Conservation (phyloP, 2,329 filamentous ascomycete species). For the Penicillium sp. region DNA sequence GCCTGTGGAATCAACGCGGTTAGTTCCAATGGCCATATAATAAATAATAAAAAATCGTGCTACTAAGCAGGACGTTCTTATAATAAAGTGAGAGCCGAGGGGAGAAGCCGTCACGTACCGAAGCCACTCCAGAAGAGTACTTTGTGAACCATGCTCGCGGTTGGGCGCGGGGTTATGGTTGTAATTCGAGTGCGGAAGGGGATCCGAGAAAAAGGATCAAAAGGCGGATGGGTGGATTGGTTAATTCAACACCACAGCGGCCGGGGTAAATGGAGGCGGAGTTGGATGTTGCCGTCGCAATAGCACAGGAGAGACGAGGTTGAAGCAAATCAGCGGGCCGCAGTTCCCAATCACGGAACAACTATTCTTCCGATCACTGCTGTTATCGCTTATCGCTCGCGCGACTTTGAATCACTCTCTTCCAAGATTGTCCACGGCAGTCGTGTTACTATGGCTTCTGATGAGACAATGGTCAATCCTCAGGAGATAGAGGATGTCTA, state of each 20-base stretch:
- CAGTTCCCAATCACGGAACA: constrained; percentile 35
- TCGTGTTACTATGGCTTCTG: constrained; percentile 9
- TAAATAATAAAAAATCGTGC: background rate
- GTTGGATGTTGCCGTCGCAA: constrained; percentile 26
- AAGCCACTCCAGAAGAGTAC: constrained; percentile 67
- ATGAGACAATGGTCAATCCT: constrained; percentile 33
- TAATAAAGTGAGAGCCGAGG: background rate
- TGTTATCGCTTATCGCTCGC: constrained; percentile 25
- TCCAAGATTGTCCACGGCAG: constrained; percentile 11
- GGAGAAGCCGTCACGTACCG: constrained; percentile 61
- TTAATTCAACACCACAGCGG: constrained; percentile 16
- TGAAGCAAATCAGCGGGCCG: constrained; percentile 39
- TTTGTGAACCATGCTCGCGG: constrained; percentile 50
- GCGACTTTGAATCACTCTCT: constrained; percentile 20
- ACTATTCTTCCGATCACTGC: constrained; percentile 12
- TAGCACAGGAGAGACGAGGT: constrained; percentile 27
- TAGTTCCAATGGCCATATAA: constrained; percentile 7
- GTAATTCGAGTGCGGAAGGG: constrained; percentile 3
- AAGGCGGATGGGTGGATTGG: constrained; percentile 5
- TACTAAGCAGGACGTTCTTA: background rate
- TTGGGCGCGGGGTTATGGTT: constrained; percentile 23
- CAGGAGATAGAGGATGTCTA: constrained; percentile 34
- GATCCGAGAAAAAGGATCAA: constrained; percentile 6
- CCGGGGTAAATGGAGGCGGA: constrained; percentile 21
- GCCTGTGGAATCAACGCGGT: constrained; percentile 56